Conservation (phyloP, 1,284 basidiomycete genomes). For the Chondrostereum purpureum region DNA sequence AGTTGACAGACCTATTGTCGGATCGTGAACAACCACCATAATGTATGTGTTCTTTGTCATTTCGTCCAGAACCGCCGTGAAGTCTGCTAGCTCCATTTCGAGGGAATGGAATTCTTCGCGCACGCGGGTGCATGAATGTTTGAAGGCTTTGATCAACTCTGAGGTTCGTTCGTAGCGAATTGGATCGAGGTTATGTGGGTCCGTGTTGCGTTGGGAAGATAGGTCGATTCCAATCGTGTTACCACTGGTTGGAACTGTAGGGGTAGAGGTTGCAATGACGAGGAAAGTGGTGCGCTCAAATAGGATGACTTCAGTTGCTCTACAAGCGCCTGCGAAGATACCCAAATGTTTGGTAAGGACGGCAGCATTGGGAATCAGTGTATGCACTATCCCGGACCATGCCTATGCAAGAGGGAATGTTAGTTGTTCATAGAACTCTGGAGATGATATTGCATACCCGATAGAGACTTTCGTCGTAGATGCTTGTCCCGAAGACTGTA, state of each 20-base stretch:
- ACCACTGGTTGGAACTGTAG: slow-evolving; percentile 22
- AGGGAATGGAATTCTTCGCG: slow-evolving; percentile 78
- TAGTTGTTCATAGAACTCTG: slow-evolving; percentile 1
- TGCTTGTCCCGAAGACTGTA: slow-evolving; percentile 88
- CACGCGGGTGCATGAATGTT: slow-evolving; percentile 80
- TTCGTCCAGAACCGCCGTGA: slow-evolving; percentile 90
- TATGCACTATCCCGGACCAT: slow-evolving; percentile 97
- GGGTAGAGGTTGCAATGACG: slow-evolving; percentile 77
- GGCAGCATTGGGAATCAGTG: slow-evolving; percentile 91
- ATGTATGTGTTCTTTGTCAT: slow-evolving; percentile 95
- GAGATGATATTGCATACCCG: slow-evolving; percentile 48
- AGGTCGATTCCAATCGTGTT: slow-evolving; percentile 16
- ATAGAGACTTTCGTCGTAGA: slow-evolving; percentile 97
- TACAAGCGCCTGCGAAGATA: slow-evolving; percentile 79
- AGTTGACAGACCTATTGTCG: slow-evolving; percentile 64
- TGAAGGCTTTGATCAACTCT: slow-evolving; percentile 93
- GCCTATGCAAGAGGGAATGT: slow-evolving; percentile 49
- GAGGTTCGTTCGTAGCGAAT: slow-evolving; percentile 94
- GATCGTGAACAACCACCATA: slow-evolving; percentile 83
- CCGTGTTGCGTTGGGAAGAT: slow-evolving; percentile 22
- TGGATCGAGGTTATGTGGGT: slow-evolving; percentile 53
- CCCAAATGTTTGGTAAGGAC: slow-evolving; percentile 83
- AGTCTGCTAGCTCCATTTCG: slow-evolving; percentile 77
- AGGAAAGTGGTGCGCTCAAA: slow-evolving; percentile 98
- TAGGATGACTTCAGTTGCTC: slow-evolving; percentile 88